Evolutionary conservation across 2,329 filamentous ascomycete genomes (phyloP).

Genomic region (Monilinia aucupariae): DNA sequence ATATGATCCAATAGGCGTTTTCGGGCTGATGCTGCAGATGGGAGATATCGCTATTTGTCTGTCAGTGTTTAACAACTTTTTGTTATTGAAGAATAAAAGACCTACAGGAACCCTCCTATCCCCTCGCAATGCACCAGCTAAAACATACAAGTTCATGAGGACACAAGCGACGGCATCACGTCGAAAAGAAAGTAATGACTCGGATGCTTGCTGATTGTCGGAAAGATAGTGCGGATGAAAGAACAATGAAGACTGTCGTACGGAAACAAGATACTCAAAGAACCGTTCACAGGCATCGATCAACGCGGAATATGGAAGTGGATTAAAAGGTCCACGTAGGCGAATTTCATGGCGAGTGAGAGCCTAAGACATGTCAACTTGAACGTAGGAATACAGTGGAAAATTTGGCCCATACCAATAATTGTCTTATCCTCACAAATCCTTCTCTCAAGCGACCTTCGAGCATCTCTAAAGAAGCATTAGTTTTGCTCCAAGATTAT

Average conservation of each 20-base stretch:
- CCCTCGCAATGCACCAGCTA: slow-evolving; percentile 50
- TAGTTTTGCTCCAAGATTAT: slow-evolving; percentile 8
- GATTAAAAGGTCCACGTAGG: slow-evolving; percentile 52
- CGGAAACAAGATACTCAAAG: slow-evolving; percentile 53
- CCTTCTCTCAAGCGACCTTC: slow-evolving; percentile 56
- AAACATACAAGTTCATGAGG: slow-evolving; percentile 52
- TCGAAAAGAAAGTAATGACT: slow-evolving; percentile 45
- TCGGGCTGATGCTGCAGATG: slow-evolving; percentile 49
- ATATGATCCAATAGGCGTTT: slow-evolving; percentile 48
- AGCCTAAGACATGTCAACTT: slow-evolving; percentile 33
- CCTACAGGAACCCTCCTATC: slow-evolving; percentile 43
- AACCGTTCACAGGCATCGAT: slow-evolving; percentile 52
- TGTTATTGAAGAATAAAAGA: neutral
- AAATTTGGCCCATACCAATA: slow-evolving; percentile 36
- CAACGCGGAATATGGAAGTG: slow-evolving; percentile 50
- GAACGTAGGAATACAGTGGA: neutral
- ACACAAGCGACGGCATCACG: slow-evolving; percentile 54
- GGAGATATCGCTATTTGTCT: slow-evolving; percentile 43
- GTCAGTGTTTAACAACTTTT: neutral
- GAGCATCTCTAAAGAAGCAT: slow-evolving; percentile 43
- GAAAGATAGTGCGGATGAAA: slow-evolving; percentile 50
- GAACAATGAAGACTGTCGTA: slow-evolving; percentile 53
- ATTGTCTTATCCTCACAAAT: slow-evolving; percentile 52
- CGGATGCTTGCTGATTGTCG: slow-evolving; percentile 45
- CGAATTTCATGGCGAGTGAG: slow-evolving; percentile 56